Evolutionary conservation across 2,329 filamentous ascomycete species (phyloP), one percentile per base, ranked within the genome.

Genomic region (Epichloe elymi): DNA sequence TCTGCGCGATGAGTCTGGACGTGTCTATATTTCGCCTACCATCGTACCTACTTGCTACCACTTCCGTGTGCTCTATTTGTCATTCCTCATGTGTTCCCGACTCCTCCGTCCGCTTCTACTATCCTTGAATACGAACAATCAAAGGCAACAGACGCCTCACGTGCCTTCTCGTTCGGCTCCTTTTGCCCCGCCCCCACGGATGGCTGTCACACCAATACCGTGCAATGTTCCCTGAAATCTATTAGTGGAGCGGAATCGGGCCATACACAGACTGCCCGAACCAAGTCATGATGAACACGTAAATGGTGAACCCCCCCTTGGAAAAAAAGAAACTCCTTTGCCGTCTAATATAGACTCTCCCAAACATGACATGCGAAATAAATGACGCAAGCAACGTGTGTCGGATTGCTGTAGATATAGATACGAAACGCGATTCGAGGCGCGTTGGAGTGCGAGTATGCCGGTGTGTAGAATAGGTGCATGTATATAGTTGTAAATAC

Each of bases 281-380:
- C 14, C 38, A 37, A 26, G 39, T 50, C 48, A 47, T 50, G 33
- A 47, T 50, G 33, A 35, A 35, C 37, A 40, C 43, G 38, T 48
- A 14, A 50, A 35, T 17, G 6, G 10, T 46, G 23, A 43, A 14
- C 11, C 6, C 7, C 2, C 23, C 7, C 23, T 1, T 6, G 0
- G 6, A 23, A 23, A 6, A 17, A 33, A 44, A 46, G 47, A 53
- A 45, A 7, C 23, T 50, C 46, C 48, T 26, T 15, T 23, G 6
- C 53, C 46, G 44, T 54, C 53, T 54, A 51, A 50, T 42, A 19
- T 39, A 14, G 26, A 10, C 19, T 33, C 19, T 15, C 41, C 41
- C 17, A 23, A 38, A 10, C 23, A n/a, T 12, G 42, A 17, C 2
- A 12, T 12, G 5, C 4, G 30, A 36, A 37, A 44, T n/a, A 44